phyloP scores from a whole-genome alignment of 306 rosid genomes.

The Vicia faba region DNA sequence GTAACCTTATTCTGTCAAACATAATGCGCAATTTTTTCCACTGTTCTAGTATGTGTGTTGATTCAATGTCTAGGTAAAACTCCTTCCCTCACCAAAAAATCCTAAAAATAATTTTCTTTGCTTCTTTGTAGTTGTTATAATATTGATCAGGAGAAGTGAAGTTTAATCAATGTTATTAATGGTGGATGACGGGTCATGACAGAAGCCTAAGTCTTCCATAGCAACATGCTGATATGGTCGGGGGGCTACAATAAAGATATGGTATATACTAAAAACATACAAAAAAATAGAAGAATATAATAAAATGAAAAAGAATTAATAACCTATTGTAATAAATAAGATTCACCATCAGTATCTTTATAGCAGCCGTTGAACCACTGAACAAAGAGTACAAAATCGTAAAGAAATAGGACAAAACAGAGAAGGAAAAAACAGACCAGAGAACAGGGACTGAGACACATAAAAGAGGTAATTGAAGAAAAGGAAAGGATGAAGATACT shows the following conservation, averaged over 20 bases:
- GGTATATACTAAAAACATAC: not conserved
- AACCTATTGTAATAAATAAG: not conserved
- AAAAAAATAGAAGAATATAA: not conserved
- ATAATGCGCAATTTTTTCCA: not conserved
- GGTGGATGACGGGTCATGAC: not conserved
- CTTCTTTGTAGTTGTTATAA: not conserved
- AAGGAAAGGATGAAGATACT: not conserved
- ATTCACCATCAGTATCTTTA: not conserved
- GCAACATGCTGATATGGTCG: not conserved
- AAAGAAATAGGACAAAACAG: not conserved
- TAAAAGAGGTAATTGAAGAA: not conserved
- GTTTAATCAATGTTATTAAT: not conserved
- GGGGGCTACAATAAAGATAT: not conserved
- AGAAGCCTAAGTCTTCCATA: slow-evolving; percentile 3
- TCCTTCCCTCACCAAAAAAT: not conserved
- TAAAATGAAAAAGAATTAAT: not conserved
- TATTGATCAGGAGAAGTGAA: slow-evolving; percentile 4
- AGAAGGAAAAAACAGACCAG: not conserved
- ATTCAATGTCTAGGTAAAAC: not conserved
- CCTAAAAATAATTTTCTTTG: not conserved
- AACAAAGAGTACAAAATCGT: not conserved
- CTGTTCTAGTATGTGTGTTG: not conserved
- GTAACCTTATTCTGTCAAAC: not conserved
- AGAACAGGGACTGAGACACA: not conserved
- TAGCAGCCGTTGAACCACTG: not conserved